Conservation (phyloP, 805 yeast genomes). For the Candida ponderosae region DNA sequence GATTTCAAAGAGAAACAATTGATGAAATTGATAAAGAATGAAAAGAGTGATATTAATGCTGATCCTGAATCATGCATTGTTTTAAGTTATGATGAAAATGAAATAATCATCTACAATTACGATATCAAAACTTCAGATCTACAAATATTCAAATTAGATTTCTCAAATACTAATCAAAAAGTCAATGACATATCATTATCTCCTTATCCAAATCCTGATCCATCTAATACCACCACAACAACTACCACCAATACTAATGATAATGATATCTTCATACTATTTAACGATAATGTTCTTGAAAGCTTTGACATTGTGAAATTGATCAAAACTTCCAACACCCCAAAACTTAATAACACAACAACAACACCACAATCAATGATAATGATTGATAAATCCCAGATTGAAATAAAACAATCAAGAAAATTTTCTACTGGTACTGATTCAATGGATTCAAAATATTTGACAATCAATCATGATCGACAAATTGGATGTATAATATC, state of each 20-base stretch:
- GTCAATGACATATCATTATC: constrained; percentile 6
- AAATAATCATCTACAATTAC: constrained; percentile 9
- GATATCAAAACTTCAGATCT: background rate
- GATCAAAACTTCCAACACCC: constrained; percentile 1
- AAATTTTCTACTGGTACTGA: constrained; percentile 1
- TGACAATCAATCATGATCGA: constrained; percentile 22
- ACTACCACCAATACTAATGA: constrained; percentile 1
- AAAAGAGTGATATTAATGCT: background rate
- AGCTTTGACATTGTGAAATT: background rate
- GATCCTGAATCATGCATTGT: constrained; percentile 6
- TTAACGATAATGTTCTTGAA: background rate
- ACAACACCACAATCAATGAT: too few species aligned
- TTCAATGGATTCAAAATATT: constrained; percentile 15
- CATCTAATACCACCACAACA: background rate
- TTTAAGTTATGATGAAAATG: constrained; percentile 2
- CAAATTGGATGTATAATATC: constrained; percentile 31
- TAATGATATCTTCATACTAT: constrained; percentile 6
- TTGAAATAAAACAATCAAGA: constrained; percentile 1
- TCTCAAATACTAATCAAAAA: constrained; percentile 2
- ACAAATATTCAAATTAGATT: background rate
- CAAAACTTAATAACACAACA: too few species aligned
- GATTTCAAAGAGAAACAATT: constrained; percentile 9
- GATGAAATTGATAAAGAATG: constrained; percentile 5
- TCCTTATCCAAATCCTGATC: background rate
- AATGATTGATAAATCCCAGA: too few species aligned